Evolutionary conservation across 2,329 filamentous ascomycete genomes (phyloP).

Genomic region (Sclerotinia spermophila): DNA sequence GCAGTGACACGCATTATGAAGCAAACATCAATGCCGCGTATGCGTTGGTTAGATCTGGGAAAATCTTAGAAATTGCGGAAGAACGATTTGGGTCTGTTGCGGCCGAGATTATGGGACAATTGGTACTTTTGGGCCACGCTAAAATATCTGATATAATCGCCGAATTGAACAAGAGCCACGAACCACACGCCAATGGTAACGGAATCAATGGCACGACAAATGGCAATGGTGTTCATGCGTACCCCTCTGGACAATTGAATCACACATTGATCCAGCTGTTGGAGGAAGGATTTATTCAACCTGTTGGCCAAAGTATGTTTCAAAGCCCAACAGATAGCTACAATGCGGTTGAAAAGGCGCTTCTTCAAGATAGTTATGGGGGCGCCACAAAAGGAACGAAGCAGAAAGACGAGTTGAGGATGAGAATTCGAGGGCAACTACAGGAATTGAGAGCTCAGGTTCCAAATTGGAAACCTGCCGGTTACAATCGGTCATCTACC

Average conservation of each 20-base stretch:
- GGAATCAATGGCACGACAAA: slow-evolving; percentile 26
- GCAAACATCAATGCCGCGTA: slow-evolving; percentile 79
- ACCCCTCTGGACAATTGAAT: slow-evolving; percentile 41
- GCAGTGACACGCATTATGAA: slow-evolving; percentile 70
- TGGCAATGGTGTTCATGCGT: slow-evolving; percentile 13
- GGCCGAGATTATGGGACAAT: slow-evolving; percentile 67
- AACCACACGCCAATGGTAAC: slow-evolving; percentile 34
- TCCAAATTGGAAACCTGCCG: slow-evolving; percentile 32
- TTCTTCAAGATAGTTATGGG: slow-evolving; percentile 52
- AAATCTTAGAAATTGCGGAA: slow-evolving; percentile 73
- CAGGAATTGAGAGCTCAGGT: slow-evolving; percentile 48
- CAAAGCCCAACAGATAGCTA: slow-evolving; percentile 58
- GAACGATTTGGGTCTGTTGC: slow-evolving; percentile 71
- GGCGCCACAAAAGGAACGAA: slow-evolving; percentile 59
- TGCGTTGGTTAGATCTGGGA: slow-evolving; percentile 74
- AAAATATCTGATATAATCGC: slow-evolving; percentile 66
- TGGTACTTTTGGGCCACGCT: slow-evolving; percentile 75
- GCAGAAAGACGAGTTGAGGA: slow-evolving; percentile 59
- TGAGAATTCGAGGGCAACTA: slow-evolving; percentile 52
- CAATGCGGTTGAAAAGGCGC: slow-evolving; percentile 59
- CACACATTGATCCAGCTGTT: slow-evolving; percentile 49
- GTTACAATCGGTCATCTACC: slow-evolving; percentile 12
- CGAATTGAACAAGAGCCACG: slow-evolving; percentile 47
- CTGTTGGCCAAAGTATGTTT: slow-evolving; percentile 55
- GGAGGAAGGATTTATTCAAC: slow-evolving; percentile 63